phyloP scores from a whole-genome alignment of 768 basidiomycete species.

The Mycena epipterygia region DNA sequence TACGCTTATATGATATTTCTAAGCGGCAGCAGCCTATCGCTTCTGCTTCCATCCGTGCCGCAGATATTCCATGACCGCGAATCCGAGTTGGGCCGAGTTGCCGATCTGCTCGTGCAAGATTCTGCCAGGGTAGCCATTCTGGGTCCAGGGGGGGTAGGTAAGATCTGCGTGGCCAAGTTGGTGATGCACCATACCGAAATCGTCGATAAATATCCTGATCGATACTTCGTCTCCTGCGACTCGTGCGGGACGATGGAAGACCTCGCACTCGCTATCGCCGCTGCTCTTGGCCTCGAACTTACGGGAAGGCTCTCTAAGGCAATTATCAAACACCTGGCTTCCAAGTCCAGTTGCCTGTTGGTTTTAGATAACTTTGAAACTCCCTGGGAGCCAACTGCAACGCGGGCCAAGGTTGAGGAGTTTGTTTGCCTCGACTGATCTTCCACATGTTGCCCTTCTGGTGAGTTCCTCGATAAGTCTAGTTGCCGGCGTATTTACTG shows the following conservation, averaged over 20 bases:
- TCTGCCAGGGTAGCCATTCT: conserved; percentile 1
- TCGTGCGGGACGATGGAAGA: not conserved
- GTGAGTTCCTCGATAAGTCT: not conserved
- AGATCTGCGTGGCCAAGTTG: not conserved
- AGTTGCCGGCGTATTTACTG: conserved; percentile 1
- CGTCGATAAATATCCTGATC: not conserved
- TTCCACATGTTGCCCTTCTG: conserved; percentile 8
- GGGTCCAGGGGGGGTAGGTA: conserved; percentile 7
- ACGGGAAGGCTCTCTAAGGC: not conserved
- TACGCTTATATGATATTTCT: too few relatives aligned
- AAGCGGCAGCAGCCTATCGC: not conserved
- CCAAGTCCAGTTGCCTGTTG: not conserved
- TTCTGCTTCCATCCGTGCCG: not conserved
- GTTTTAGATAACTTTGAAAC: conserved; percentile 10
- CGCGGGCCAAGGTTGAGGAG: conserved; percentile 3
- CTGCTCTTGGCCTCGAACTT: not conserved
- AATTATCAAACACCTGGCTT: not conserved
- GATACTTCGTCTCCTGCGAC: conserved; percentile 5
- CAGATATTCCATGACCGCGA: conserved; percentile 22
- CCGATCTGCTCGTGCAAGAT: not conserved
- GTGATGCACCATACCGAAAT: not conserved
- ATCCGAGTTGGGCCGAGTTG: not conserved
- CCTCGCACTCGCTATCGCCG: not conserved
- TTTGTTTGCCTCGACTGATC: not conserved
- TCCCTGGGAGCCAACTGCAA: not conserved